Evolutionary conservation across 139 green algal genomes (phyloP), one percentile per base, ranked within the genome.

Genomic region (Chlamydomonas sp.): DNA sequence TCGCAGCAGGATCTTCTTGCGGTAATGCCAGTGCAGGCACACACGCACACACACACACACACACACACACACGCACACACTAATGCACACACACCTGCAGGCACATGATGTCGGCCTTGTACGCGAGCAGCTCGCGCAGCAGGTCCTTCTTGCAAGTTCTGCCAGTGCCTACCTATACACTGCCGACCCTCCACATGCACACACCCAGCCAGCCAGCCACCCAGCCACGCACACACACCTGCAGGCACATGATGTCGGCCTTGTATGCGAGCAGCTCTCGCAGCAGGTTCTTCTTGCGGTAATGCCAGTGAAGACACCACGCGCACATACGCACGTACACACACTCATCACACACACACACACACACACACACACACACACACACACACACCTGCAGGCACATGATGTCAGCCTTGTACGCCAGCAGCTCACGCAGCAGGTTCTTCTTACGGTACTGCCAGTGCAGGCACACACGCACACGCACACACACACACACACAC

Each of bases 21-120:
- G n/a, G n/a, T n/a, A n/a, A n/a, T n/a, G n/a, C n/a, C n/a, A n/a
- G n/a, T n/a, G n/a, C n/a, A n/a, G 93, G 83, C n/a, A n/a, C n/a
- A n/a, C n/a, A n/a, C n/a, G n/a, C n/a, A n/a, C n/a, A n/a, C n/a
- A n/a, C n/a, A n/a, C n/a, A n/a, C n/a, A n/a, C n/a, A n/a, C n/a
- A n/a, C n/a, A n/a, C n/a, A n/a, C n/a, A n/a, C n/a, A n/a, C n/a
- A n/a, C n/a, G n/a, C n/a, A n/a, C n/a, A n/a, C n/a, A n/a, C n/a
- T n/a, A n/a, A n/a, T n/a, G n/a, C n/a, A n/a, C n/a, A n/a, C n/a
- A n/a, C n/a, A 67, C 60, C 80, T 97, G 92, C 48, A 98, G 75
- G 83, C 94, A 99, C 67, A 99, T 71, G 71, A 99, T 94, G 81
- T 99, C 94, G 29, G 93, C 87, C 34, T 84, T 73, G 81, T 96